Base-by-base conservation (phyloP, 257 asterid genomes). In the Pogostemon cablin region DNA sequence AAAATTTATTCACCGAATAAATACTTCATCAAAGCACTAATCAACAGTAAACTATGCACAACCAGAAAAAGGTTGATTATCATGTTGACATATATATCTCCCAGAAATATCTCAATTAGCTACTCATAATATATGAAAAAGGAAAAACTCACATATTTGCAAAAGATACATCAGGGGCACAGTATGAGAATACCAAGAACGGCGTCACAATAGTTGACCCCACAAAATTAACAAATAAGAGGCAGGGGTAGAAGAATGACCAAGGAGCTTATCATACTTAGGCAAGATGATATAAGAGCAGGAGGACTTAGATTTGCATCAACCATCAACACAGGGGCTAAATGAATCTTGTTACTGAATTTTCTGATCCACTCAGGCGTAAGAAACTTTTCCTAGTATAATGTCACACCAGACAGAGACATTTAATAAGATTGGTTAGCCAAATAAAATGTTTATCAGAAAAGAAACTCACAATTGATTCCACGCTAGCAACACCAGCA, bases 401-500 rank as follows among this genome's bases (percentile, higher is more conserved):
- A 76, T 47, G 58, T 17, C 15, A 68, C 10, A 71, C 39, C 78
- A 47, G 50, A 79, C 20, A 65, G 59, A 56, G 66, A 15, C 52
- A 55, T 57, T 66, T 11, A 6, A 38, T 49, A 10, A 25, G 73
- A 57, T 52, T 49, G 44, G 42, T 47, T 5, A 63, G 77, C 39
- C 58, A 72, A 52, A 62, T 3, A 20, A 20, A 20, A 75, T 8
- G 32, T n/a, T 65, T 63, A 57, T 48, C 3, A 8, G 7, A 66
- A 46, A 46, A 53, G 59, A 55, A 69, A 80, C 96, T 82, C 83
- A 91, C 99, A 32, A 93, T 71, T 41, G 95, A 83, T 76, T 88
- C 95, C 20, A 88, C 93, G 69, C 93, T 82, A 77, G 99, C 98
- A 39, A 93, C 95, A 75, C 80, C 98, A 67, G 95, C 96, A 59